Evolutionary conservation across 2,329 filamentous ascomycete species (phyloP).

Genomic region (Hypocrella siamensis): DNA sequence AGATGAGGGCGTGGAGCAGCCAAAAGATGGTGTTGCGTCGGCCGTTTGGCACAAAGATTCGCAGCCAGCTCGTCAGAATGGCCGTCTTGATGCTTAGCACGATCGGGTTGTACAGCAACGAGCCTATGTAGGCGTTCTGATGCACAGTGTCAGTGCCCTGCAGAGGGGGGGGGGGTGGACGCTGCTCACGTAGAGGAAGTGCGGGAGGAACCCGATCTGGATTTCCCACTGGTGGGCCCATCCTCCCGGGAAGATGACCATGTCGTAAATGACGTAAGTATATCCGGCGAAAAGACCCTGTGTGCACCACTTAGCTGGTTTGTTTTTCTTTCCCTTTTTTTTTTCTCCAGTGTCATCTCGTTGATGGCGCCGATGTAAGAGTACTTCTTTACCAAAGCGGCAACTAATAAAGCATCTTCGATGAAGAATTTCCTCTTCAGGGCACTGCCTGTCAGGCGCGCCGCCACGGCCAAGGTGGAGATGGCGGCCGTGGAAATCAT

Average conservation of each 20-base stretch:
- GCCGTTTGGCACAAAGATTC: neutral
- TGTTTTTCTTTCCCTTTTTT: too few relatives aligned
- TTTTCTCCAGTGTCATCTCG: neutral
- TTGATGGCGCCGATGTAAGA: neutral
- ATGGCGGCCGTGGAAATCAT: neutral
- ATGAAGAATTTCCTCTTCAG: neutral
- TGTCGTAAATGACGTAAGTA: neutral
- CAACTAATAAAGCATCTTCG: neutral
- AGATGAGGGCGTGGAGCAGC: neutral
- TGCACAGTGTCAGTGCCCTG: neutral
- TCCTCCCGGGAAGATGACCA: neutral
- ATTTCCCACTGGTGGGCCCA: neutral
- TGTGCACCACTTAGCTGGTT: neutral
- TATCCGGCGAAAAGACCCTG: neutral
- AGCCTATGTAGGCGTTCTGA: neutral
- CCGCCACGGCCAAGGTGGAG: neutral
- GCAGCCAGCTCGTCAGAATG: neutral
- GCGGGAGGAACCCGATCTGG: neutral
- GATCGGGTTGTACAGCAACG: neutral
- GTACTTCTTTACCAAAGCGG: neutral
- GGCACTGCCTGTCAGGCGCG: neutral
- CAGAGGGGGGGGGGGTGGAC: neutral
- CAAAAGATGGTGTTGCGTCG: neutral
- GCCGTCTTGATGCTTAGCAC: neutral
- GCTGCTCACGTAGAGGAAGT: neutral